These are phyloP conservation scores for Aspergillus carlsbadensis DNA, from an alignment of 495 filamentous ascomycete genomes.

Conservation along the genomic window DNA sequence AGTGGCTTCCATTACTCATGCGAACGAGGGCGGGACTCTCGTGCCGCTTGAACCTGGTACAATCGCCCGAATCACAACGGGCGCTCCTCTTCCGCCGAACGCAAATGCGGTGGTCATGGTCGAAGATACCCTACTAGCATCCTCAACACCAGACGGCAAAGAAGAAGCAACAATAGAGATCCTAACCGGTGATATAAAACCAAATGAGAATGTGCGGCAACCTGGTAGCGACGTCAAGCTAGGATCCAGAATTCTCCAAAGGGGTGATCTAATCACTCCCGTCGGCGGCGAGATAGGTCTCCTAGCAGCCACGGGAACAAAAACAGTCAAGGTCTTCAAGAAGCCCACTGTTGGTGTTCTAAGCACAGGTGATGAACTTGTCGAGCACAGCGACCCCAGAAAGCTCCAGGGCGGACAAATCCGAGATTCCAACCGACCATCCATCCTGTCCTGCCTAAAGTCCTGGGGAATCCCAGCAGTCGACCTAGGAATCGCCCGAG, in stretches of 20 bases:
- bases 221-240: constrained; percentile 81
- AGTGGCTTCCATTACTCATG: constrained; percentile 84
- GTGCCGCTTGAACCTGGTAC: constrained; percentile 65
- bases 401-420: constrained; percentile 77
- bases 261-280: constrained; percentile 75
- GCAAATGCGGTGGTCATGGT: constrained; percentile 97
- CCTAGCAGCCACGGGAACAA: constrained; percentile 78
- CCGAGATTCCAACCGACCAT: constrained; percentile 87
- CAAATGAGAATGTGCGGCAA: constrained; percentile 87
- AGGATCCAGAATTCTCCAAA: constrained; percentile 65
- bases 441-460: constrained; percentile 70
- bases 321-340: constrained; percentile 70
- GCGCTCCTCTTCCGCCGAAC: constrained; percentile 83
- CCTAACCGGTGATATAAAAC: constrained; percentile 66
- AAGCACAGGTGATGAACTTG: constrained; percentile 94
- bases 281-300: constrained; percentile 90
- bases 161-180: constrained; percentile 91
- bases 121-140: constrained; percentile 79
- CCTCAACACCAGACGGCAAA: constrained; percentile 69
- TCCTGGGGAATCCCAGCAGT: constrained; percentile 78
- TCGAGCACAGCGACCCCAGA: constrained; percentile 66
- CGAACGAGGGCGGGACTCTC: constrained; percentile 60
- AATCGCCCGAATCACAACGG: constrained; percentile 89
- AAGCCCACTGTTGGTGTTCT: constrained; percentile 82
- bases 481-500: constrained; percentile 84